Percentiles rank a stretch among this genome's conserved stretches.
Evolutionary conservation across 495 filamentous ascomycete species (phyloP).

Genomic region (Penicillium chermesinum): DNA sequence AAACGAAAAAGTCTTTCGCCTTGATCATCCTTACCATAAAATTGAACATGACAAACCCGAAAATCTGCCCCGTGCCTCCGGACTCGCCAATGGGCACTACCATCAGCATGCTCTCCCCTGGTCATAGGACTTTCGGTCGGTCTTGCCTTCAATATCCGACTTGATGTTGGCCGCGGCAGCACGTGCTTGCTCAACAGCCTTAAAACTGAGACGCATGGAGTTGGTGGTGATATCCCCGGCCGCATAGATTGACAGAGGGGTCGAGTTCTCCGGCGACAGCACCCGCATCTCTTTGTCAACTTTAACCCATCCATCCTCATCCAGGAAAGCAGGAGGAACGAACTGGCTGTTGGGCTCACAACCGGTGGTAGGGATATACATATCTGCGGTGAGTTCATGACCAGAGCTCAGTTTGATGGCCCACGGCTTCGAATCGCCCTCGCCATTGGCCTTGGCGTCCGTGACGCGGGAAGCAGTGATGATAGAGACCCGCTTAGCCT

Average conservation of each 20-base stretch:
- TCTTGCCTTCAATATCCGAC: conserved; percentile 22
- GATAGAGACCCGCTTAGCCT: conserved; percentile 24
- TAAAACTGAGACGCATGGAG: conserved; percentile 25
- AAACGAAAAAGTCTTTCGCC: conserved; percentile 35
- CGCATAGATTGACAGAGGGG: conserved; percentile 26
- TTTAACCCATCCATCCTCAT: conserved; percentile 45
- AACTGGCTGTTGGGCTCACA: conserved; percentile 57
- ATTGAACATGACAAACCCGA: conserved; percentile 36
- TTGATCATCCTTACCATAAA: conserved; percentile 45
- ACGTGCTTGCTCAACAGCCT: conserved; percentile 22
- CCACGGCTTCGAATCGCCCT: conserved; percentile 12
- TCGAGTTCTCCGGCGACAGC: conserved; percentile 21
- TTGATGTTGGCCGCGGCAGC: conserved; percentile 33
- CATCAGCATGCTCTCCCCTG: conserved; percentile 26
- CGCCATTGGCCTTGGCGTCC: conserved; percentile 6
- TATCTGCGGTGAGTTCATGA: conserved; percentile 41
- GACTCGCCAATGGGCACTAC: conserved; percentile 41
- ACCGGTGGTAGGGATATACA: conserved; percentile 62
- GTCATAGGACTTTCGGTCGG: conserved; percentile 20
- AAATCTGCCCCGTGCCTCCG: conserved; percentile 48
- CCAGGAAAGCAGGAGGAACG: conserved; percentile 46
- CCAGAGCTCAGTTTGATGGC: conserved; percentile 40
- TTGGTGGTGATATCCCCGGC: conserved; percentile 38
- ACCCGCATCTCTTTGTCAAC: conserved; percentile 54
- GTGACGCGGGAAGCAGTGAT: conserved; percentile 18